Percentiles rank a stretch among this genome's conserved stretches.
Conservation (phyloP, 2,329 filamentous ascomycete genomes). For the Xylariaceae sp. region DNA sequence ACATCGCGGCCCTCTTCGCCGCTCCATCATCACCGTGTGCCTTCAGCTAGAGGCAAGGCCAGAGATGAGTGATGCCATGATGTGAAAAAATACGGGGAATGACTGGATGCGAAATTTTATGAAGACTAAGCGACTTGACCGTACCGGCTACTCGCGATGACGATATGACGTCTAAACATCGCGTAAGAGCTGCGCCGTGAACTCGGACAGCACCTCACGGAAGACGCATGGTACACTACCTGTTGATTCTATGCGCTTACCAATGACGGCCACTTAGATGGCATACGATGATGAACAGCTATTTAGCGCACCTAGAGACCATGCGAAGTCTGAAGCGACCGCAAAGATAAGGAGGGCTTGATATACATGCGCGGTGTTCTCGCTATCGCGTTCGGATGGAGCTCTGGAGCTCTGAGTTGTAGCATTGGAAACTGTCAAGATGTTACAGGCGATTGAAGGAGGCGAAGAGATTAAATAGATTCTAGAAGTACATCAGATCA, state of each 20-base stretch:
- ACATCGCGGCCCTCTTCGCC: conserved; percentile 44
- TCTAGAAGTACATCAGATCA: neutral
- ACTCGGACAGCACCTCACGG: neutral
- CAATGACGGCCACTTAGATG: neutral
- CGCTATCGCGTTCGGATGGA: neutral
- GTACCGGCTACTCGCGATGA: neutral
- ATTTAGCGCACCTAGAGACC: neutral
- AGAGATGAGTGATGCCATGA: conserved; percentile 38
- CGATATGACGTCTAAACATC: neutral
- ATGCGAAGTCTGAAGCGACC: neutral
- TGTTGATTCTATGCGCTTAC: neutral
- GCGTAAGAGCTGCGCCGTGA: conserved; percentile 8
- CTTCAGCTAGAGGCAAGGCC: conserved; percentile 39
- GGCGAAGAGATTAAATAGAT: neutral
- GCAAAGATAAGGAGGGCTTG: neutral
- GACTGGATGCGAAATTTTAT: neutral
- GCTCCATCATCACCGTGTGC: conserved; percentile 39
- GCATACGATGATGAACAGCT: neutral
- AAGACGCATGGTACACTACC: neutral
- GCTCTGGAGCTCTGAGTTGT: neutral
- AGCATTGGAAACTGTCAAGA: neutral
- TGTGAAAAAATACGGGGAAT: neutral
- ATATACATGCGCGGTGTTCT: neutral
- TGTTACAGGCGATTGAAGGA: neutral
- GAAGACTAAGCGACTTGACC: neutral